These are phyloP conservation scores for Gossypium laxum DNA, from an alignment of 441 rosid species.

Conservation along the genomic window DNA sequence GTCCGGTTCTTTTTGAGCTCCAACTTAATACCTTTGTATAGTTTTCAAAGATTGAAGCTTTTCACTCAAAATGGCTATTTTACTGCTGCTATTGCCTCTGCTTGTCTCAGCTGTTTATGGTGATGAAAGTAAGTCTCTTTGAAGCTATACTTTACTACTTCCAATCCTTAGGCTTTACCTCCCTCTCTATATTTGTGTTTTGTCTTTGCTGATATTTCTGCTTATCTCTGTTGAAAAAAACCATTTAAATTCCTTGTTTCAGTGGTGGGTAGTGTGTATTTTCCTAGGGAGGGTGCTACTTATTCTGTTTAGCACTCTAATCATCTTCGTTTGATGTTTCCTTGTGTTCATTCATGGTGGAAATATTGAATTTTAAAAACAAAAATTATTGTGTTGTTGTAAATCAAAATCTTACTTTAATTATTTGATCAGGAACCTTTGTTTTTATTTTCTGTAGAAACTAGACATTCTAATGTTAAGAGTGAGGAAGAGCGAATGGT, in stretches of 20 bases:
- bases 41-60: slow-evolving; percentile 23
- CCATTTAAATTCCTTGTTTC: neutral
- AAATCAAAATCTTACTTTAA: neutral
- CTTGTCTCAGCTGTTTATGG: slow-evolving; percentile 43
- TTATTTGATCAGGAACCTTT: too few relatives aligned
- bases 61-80: slow-evolving; percentile 34
- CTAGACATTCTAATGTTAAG: neutral
- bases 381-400: neutral
- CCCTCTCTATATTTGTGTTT: neutral
- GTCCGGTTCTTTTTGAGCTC: slow-evolving; percentile 2
- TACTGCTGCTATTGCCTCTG: slow-evolving; percentile 40
- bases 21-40: slow-evolving; percentile 8
- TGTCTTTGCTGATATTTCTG: neutral
- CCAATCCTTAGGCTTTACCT: neutral
- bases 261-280: neutral
- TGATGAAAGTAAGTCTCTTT: slow-evolving; percentile 44
- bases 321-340: neutral
- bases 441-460: too few relatives aligned
- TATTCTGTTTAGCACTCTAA: neutral
- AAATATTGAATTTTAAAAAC: too few relatives aligned
- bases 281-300: too few relatives aligned
- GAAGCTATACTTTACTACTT: neutral
- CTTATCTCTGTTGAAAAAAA: neutral
- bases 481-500: slow-evolving; percentile 4
- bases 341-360: neutral